Conservation (phyloP, 208 protist species). For the Novymonas esmeraldas region DNA sequence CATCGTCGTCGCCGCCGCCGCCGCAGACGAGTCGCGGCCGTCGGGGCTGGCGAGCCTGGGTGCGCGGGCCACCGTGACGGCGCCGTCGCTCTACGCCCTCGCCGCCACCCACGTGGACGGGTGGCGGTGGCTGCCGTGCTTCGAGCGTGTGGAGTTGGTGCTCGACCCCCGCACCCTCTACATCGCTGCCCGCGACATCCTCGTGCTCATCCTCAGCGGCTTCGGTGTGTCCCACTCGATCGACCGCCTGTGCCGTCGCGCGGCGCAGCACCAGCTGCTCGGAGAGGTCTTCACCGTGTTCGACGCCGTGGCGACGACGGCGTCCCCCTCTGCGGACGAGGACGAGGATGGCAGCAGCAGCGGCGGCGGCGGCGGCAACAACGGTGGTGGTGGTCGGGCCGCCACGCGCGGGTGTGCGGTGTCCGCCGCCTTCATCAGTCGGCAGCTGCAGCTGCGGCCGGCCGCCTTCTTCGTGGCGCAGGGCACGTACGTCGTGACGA, state of each 20-base stretch:
- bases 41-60: conserved; percentile 5
- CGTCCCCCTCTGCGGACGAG: neutral
- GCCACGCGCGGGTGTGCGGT: conserved; percentile 27
- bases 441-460: conserved; percentile 19
- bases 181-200: conserved; percentile 38
- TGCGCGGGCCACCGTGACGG: conserved; percentile 14
- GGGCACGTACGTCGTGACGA: conserved; percentile 49
- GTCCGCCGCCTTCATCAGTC: conserved; percentile 17
- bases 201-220: conserved; percentile 46
- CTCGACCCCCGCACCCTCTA: conserved; percentile 25
- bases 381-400: conserved; percentile 5
- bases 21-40: no score
- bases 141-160: conserved; percentile 36
- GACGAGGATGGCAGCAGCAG: neutral
- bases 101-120: conserved; percentile 36
- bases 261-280: conserved; percentile 39
- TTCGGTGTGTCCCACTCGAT: conserved; percentile 44
- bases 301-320: conserved; percentile 7
- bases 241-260: conserved; percentile 44
- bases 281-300: conserved; percentile 46
- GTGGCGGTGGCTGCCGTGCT: conserved; percentile 37
- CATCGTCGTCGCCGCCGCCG: neutral
- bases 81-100: conserved; percentile 53
- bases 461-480: conserved; percentile 37
- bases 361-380: neutral